Evolutionary conservation across 331 rosid species (phyloP).

Genomic region (Acacia pycnantha): DNA sequence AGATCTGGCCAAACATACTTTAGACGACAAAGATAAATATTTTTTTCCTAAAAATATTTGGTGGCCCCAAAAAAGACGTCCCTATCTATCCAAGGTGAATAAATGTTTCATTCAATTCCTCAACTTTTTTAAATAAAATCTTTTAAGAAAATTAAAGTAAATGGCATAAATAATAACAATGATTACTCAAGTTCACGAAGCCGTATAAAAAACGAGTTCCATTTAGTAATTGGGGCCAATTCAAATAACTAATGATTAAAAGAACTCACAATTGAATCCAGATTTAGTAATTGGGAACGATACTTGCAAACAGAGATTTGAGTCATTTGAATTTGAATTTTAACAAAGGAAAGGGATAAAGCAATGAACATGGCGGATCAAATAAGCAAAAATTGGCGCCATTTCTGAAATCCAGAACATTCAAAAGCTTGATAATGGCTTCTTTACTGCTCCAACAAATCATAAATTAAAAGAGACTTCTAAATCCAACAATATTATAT

Average conservation of each 20-base stretch:
- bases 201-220: neutral
- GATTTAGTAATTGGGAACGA: neutral
- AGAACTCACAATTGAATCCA: neutral
- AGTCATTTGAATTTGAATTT: neutral
- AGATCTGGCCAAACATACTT: neutral
- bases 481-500: neutral
- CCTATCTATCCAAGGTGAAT: neutral
- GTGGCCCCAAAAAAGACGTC: neutral
- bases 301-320: too few relatives aligned
- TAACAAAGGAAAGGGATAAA: neutral
- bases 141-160: neutral
- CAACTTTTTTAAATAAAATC: neutral
- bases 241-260: neutral
- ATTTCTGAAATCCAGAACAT: neutral
- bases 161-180: neutral
- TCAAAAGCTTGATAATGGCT: neutral
- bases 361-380: neutral
- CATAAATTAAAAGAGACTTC: neutral
- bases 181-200: neutral
- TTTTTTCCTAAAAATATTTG: neutral
- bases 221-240: neutral
- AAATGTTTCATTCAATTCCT: neutral
- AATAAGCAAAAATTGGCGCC: constrained; percentile 6
- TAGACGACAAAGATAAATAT: neutral
- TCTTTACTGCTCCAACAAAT: neutral